phyloP scores from a whole-genome alignment of 441 rosid species.

The Adansonia rubrostipa region DNA sequence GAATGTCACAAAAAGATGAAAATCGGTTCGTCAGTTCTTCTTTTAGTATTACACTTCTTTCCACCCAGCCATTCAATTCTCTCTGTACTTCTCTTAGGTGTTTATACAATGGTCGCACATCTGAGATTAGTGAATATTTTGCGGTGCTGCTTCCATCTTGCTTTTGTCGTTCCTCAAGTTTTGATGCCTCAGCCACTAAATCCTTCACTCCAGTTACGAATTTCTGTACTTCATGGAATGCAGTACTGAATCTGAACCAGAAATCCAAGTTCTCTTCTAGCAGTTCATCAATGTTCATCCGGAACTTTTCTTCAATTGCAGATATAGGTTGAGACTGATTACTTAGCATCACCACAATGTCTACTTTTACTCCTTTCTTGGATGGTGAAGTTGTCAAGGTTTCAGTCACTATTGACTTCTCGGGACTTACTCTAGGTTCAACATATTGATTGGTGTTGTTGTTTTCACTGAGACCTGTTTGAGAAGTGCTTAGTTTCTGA shows the following conservation, averaged over 20 bases:
- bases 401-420: slow-evolving; percentile 32
- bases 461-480: slow-evolving; percentile 45
- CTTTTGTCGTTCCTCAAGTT: slow-evolving; percentile 59
- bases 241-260: slow-evolving; percentile 81
- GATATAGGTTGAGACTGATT: slow-evolving; percentile 46
- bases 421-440: slow-evolving; percentile 26
- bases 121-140: slow-evolving; percentile 57
- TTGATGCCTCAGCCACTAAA: slow-evolving; percentile 57
- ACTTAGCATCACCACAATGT: slow-evolving; percentile 31
- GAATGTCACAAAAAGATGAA: slow-evolving; percentile 67
- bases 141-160: slow-evolving; percentile 58
- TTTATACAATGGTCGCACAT: slow-evolving; percentile 72
- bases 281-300: slow-evolving; percentile 66
- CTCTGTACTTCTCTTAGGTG: slow-evolving; percentile 75
- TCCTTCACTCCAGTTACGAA: slow-evolving; percentile 70
- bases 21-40: slow-evolving; percentile 72
- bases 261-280: slow-evolving; percentile 83
- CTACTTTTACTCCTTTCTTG: slow-evolving; percentile 42
- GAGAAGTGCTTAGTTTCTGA: slow-evolving; percentile 63
- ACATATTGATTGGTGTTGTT: slow-evolving; percentile 31
- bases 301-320: slow-evolving; percentile 57
- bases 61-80: slow-evolving; percentile 73
- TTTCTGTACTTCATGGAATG: slow-evolving; percentile 77
- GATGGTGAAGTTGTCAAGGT: slow-evolving; percentile 18
- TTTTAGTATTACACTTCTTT: slow-evolving; percentile 59